These are phyloP conservation scores for Neckera pumila DNA, from an alignment of 225 moss, liverwort and hornwort species.

Conservation along the genomic window DNA sequence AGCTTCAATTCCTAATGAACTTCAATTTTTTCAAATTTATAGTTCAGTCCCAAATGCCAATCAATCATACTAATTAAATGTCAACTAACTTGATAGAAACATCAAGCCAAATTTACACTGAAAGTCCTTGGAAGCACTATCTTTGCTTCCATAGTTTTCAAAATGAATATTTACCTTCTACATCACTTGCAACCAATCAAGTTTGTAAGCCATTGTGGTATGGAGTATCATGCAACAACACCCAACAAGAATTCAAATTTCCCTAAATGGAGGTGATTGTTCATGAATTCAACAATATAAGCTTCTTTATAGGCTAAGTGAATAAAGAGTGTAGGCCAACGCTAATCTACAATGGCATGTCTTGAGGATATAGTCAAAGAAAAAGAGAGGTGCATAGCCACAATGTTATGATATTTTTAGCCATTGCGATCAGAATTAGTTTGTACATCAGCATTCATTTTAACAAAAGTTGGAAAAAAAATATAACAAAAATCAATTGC, in stretches of 20 bases:
- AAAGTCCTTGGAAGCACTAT: background rate
- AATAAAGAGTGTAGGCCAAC: background rate
- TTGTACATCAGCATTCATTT: too few species aligned
- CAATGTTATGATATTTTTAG: accelerated
- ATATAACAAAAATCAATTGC: too few species aligned
- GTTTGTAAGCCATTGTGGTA: background rate
- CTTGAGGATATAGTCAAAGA: background rate
- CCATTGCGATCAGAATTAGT: background rate
- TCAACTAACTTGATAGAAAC: background rate
- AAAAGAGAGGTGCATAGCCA: background rate
- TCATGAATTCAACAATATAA: background rate
- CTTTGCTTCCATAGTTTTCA: background rate
- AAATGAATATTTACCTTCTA: background rate
- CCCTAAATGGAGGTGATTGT: background rate
- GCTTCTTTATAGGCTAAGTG: background rate
- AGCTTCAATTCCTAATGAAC: background rate
- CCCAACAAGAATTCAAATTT: background rate
- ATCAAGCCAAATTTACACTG: background rate
- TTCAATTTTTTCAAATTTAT: background rate
- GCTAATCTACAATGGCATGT: background rate
- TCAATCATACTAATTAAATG: background rate
- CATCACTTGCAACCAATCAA: accelerated
- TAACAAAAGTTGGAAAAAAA: too few species aligned
- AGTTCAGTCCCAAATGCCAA: background rate
- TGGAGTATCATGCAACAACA: background rate